Base-by-base conservation (phyloP, 2,329 filamentous ascomycete genomes). In the Cytospora chrysosperma region DNA sequence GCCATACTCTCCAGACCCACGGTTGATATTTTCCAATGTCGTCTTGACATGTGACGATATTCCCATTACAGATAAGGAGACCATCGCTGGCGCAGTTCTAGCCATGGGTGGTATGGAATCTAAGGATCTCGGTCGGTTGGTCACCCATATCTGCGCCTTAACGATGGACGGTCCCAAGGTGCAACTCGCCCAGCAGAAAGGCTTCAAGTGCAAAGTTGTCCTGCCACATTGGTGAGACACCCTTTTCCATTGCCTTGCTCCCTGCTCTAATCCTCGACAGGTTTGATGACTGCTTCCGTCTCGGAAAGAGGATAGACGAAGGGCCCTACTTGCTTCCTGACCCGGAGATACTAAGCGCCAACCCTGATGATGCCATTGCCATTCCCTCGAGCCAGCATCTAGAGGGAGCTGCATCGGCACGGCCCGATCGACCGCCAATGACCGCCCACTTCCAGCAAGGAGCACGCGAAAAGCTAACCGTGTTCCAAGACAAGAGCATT, bases 251-350 rank as follows among this genome's bases (percentile, higher is more conserved):
- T 9, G 26, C 3, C 15, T 24, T n/a, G 28, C 15, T 37, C 28
- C 6, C 17, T n/a, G 10, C 43, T 17, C 59, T 61, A 37, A 62
- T 19, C 19, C 21, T 9, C 13, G 26, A 47, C 30, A 93, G 91
- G 93, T 97, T 99, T 72, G 94, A 98, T 70, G 94, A 97, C 74
- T 99, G 95, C 76, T 85, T 99, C 69, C 95, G 91, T 75, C 85
- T 99, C 30, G 93, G 94, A 56, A 93, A 92, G 75, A 88, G 91
- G 64, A 97, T 99, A 69, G 90, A 92, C 69, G 95, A 99, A 74
- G 79, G 81, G 8, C 95, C 95, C 0, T 99, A 99, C 72, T 78
- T 86, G 24, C 82, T 98, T 1, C 95, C 95, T 1, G 82, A 98
- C 68, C 91, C 95, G 1, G 92, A 96, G 68, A 90, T 96, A 37